Conservation (phyloP, 257 asterid species). For the Solanum sparsipilum region DNA sequence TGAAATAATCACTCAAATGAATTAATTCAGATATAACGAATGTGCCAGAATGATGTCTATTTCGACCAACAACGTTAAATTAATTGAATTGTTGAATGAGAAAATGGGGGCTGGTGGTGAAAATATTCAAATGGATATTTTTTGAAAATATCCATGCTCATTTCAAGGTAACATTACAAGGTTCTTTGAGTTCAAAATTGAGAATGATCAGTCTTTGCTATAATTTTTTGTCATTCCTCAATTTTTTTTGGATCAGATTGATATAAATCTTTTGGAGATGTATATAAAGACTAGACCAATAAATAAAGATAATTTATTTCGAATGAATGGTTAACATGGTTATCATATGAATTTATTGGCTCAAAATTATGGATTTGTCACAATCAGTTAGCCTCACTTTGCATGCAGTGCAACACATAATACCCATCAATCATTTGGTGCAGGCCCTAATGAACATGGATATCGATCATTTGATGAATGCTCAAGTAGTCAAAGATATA, state of each 20-base stretch:
- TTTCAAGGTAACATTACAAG: background rate
- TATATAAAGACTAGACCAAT: too few species aligned
- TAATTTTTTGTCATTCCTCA: background rate
- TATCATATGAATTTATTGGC: background rate
- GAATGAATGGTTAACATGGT: background rate
- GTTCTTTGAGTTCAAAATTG: background rate
- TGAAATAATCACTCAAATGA: too few species aligned
- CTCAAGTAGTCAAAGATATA: too few species aligned
- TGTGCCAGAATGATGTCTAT: background rate
- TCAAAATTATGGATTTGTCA: too few species aligned
- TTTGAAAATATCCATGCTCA: background rate
- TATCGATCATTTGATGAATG: too few species aligned
- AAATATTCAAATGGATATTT: background rate
- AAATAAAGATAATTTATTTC: background rate
- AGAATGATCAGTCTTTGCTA: background rate
- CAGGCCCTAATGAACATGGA: too few species aligned
- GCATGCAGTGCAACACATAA: too few species aligned
- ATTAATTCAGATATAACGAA: too few species aligned
- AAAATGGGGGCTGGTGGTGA: background rate
- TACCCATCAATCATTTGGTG: too few species aligned
- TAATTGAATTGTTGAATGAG: background rate
- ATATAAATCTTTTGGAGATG: too few species aligned
- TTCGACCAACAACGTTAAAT: background rate
- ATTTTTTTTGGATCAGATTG: too few species aligned
- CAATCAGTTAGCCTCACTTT: background rate